Conservation (phyloP, 2,329 filamentous ascomycete species). For the Alternaria atra region DNA sequence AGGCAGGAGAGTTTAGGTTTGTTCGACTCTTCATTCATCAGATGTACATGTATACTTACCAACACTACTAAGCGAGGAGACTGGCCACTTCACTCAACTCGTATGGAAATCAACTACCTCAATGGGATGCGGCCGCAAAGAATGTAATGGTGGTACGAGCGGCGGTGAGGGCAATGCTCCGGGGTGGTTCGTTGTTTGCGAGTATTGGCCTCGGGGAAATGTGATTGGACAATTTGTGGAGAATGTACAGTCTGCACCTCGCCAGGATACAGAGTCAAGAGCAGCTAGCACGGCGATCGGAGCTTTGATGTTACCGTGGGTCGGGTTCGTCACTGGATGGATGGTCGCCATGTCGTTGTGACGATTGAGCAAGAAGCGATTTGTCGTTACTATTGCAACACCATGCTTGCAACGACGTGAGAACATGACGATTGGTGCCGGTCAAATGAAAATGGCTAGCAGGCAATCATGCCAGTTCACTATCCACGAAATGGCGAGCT, state of each 20-base stretch:
- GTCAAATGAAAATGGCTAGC: too few species aligned
- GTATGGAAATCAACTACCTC: slow-evolving; percentile 33
- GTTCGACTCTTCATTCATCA: neutral
- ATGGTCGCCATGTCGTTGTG: neutral
- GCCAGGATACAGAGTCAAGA: neutral
- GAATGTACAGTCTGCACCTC: neutral
- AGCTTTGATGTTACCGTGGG: too few species aligned
- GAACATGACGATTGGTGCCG: neutral
- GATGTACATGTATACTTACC: neutral
- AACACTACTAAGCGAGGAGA: slow-evolving; percentile 59
- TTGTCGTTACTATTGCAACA: too few species aligned
- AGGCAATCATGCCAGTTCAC: too few species aligned
- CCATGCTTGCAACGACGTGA: neutral
- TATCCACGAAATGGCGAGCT: too few species aligned
- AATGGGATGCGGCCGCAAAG: slow-evolving; percentile 24
- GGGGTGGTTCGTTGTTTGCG: slow-evolving; percentile 41
- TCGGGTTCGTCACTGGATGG: too few species aligned
- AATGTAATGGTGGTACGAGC: neutral
- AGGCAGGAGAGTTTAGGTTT: neutral
- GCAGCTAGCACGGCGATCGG: neutral
- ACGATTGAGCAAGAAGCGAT: too few species aligned
- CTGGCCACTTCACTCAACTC: slow-evolving; percentile 41
- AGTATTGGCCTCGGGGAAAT: slow-evolving; percentile 49
- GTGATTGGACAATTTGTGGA: slow-evolving; percentile 15
- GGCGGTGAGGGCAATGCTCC: slow-evolving; percentile 17